phyloP scores from a whole-genome alignment of 495 filamentous ascomycete genomes.

The Trichoderma gamsii region DNA sequence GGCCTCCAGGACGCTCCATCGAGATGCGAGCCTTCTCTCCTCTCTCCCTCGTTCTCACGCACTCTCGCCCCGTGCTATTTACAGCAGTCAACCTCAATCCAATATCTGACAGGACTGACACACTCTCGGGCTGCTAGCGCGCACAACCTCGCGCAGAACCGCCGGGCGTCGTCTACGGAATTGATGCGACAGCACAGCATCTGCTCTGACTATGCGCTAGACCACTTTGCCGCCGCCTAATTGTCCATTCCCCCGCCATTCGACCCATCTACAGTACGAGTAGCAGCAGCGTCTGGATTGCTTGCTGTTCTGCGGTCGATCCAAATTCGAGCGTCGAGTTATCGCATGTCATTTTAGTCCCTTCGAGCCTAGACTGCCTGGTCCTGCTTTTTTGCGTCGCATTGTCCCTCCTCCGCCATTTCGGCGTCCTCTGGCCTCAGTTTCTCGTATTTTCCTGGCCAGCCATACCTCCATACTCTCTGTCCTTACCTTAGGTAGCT shows the following conservation, averaged over 20 bases:
- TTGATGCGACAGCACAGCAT: background rate
- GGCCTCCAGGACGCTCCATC: no score
- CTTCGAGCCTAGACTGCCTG: background rate
- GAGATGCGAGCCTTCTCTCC: no score
- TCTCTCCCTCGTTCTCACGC: no score
- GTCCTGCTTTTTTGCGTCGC: background rate
- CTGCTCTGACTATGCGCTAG: background rate
- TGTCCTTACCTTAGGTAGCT: background rate
- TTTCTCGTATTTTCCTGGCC: background rate
- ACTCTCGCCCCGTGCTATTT: background rate
- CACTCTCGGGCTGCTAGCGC: background rate
- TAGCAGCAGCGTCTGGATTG: background rate
- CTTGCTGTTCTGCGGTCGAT: background rate
- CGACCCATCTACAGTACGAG: constrained; percentile 3
- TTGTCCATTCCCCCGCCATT: constrained; percentile 8
- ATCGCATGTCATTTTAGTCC: background rate
- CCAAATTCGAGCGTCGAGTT: background rate
- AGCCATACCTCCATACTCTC: background rate
- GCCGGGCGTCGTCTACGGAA: background rate
- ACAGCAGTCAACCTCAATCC: background rate
- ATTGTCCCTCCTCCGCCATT: background rate
- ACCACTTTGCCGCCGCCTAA: constrained; percentile 10
- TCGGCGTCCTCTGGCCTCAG: background rate
- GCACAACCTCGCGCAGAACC: background rate
- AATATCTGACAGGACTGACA: background rate